These are phyloP conservation scores for Butyriboletus appendiculatus DNA, from an alignment of 1,284 basidiomycete species.

Conservation along the genomic window DNA sequence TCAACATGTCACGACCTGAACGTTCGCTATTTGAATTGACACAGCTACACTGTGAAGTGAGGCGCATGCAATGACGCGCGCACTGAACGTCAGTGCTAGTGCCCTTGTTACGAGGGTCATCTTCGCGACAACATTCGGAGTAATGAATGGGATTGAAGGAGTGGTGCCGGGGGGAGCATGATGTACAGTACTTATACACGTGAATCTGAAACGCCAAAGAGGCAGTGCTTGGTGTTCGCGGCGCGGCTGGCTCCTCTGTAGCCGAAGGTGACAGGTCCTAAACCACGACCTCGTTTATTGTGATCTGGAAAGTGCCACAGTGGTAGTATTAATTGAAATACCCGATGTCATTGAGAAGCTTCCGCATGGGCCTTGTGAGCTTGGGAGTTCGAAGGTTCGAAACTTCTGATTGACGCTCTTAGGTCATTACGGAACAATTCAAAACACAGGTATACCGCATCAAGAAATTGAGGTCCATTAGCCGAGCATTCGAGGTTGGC, in stretches of 20 bases:
- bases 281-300: not conserved
- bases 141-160: too few species aligned
- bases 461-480: too few species aligned
- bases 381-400: not conserved
- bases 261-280: not conserved
- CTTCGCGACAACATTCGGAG: not conserved
- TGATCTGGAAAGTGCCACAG: not conserved
- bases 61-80: not conserved
- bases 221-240: not conserved
- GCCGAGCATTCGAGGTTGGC: too few species aligned
- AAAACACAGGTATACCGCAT: not conserved
- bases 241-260: not conserved
- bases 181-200: not conserved
- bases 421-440: not conserved
- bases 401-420: not conserved
- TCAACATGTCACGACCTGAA: not conserved
- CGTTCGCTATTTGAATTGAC: not conserved
- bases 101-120: not conserved
- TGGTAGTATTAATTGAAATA: not conserved
- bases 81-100: not conserved
- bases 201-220: conserved; percentile 14
- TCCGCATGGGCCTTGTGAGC: not conserved
- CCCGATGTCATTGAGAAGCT: not conserved
- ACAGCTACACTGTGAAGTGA: not conserved
- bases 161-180: too few species aligned